Conservation (phyloP, 2,329 filamentous ascomycete genomes). For the Malbranchea cinnamomea region DNA sequence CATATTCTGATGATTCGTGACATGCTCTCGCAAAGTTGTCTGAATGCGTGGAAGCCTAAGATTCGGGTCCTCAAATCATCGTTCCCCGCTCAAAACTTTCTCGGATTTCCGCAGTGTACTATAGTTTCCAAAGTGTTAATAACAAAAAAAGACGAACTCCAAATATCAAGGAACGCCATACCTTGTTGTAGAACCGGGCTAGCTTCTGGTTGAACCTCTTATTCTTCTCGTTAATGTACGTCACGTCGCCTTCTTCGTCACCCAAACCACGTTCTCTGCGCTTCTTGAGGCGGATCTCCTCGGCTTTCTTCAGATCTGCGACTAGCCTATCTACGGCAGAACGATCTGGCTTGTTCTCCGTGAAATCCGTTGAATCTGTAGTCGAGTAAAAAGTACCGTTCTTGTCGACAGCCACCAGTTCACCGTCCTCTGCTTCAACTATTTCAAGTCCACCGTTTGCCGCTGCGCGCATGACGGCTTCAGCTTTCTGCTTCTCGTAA, state of each 20-base stretch:
- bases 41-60: not conserved
- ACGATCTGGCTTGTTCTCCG: slow-evolving; percentile 74
- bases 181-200: slow-evolving; percentile 87
- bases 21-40: not conserved
- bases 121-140: slow-evolving; percentile 6
- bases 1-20: too few species aligned
- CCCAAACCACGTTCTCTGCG: slow-evolving; percentile 63
- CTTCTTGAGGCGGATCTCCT: slow-evolving; percentile 76
- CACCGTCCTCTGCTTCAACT: slow-evolving; percentile 86
- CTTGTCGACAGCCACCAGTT: slow-evolving; percentile 85
- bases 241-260: slow-evolving; percentile 81
- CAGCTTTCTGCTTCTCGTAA: slow-evolving; percentile 79
- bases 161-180: slow-evolving; percentile 18
- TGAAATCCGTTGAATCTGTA: slow-evolving; percentile 65
- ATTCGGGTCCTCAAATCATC: slow-evolving; percentile 64
- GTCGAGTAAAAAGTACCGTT: slow-evolving; percentile 85
- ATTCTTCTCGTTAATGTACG: slow-evolving; percentile 99
- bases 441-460: slow-evolving; percentile 76
- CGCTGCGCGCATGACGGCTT: slow-evolving; percentile 71
- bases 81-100: slow-evolving; percentile 97
- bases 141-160: not conserved
- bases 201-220: slow-evolving; percentile 99
- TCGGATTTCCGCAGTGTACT: slow-evolving; percentile 88
- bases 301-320: slow-evolving; percentile 70
- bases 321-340: slow-evolving; percentile 80